Base-by-base conservation (phyloP, 2,329 filamentous ascomycete genomes). In the Stagonosporopsis cucurbitacearum region DNA sequence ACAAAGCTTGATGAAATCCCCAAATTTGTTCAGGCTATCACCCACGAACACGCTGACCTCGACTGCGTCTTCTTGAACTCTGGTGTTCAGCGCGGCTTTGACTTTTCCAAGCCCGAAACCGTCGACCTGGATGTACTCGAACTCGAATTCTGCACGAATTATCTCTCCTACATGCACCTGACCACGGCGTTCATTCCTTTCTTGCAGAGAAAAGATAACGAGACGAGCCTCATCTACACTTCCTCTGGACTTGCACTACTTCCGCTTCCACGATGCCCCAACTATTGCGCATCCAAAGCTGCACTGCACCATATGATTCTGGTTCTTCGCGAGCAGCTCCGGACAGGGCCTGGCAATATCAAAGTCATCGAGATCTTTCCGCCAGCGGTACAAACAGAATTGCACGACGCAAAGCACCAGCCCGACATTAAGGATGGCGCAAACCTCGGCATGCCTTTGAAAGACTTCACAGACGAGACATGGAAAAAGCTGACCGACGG, bases 281-380 rank as follows among this genome's bases (percentile, higher is more conserved):
- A 83, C 64, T 85, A 85, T 69, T 82, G 80, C 57, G 82, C 83
- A 1, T 78, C 79, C 33, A 85, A 85, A 67, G 83, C 83, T 0
- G 83, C 82, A 0, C 66, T 85, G 43, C 82, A 85, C 59, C 80
- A 82, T 58, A 82, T 81, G 69, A 76, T 84, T 20, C 73, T 85
- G 5, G 76, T 75, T 6, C 72, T 85, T 30, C 78, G 83, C 1
- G 77, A 81, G 57, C 82, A 85, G 64, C 60, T 86, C 30, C 76
- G 76, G 40, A 76, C 77, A 5, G 76, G 74, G 1, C 69, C 74
- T 0, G 77, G 76, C 4, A 78, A 81, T 42, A 75, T 84, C 63
- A 82, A 82, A 57, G 77, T 85, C n/a, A 72, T 84, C 33, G 83
- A 85, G 66, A 74, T 85, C 9, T 82, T 80, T 51, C 82, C 83